Evolutionary conservation across 2,329 filamentous ascomycete genomes (phyloP).

Genomic region (Lomentospora prolificans): DNA sequence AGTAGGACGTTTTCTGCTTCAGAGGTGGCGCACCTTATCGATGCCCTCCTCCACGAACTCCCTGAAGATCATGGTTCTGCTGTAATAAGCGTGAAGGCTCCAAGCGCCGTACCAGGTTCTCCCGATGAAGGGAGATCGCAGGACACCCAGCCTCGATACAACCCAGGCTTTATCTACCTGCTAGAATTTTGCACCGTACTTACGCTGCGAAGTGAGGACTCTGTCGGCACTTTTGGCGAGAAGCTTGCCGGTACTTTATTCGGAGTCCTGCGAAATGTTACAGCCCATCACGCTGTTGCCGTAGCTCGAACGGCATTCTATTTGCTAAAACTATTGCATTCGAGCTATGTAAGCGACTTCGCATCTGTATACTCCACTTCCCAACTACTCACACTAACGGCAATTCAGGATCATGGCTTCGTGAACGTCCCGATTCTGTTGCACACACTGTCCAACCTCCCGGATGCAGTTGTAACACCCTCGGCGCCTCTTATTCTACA

Average conservation of each 20-base stretch:
- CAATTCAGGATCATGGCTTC: constrained; percentile 70
- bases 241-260: constrained; percentile 73
- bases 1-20: constrained; percentile 50
- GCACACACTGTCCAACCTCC: constrained; percentile 82
- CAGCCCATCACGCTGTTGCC: constrained; percentile 71
- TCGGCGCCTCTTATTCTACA: constrained; percentile 67
- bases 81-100: constrained; percentile 84
- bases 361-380: neutral
- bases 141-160: constrained; percentile 57
- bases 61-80: constrained; percentile 70
- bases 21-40: constrained; percentile 42
- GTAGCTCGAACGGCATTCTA: constrained; percentile 82
- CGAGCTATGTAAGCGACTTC: constrained; percentile 63
- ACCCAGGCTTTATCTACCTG: constrained; percentile 81
- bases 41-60: constrained; percentile 69
- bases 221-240: constrained; percentile 65
- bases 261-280: constrained; percentile 67
- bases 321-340: constrained; percentile 67
- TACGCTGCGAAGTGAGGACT: constrained; percentile 64
- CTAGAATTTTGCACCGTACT: constrained; percentile 82
- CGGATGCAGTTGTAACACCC: constrained; percentile 65
- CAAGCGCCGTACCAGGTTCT: constrained; percentile 55
- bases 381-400: constrained; percentile 15
- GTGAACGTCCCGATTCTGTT: constrained; percentile 85
- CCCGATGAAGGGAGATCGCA: constrained; percentile 47